Evolutionary conservation across 2,329 filamentous ascomycete species (phyloP), one percentile per base, ranked within the genome.

Genomic region (Fusarium drepaniforme): DNA sequence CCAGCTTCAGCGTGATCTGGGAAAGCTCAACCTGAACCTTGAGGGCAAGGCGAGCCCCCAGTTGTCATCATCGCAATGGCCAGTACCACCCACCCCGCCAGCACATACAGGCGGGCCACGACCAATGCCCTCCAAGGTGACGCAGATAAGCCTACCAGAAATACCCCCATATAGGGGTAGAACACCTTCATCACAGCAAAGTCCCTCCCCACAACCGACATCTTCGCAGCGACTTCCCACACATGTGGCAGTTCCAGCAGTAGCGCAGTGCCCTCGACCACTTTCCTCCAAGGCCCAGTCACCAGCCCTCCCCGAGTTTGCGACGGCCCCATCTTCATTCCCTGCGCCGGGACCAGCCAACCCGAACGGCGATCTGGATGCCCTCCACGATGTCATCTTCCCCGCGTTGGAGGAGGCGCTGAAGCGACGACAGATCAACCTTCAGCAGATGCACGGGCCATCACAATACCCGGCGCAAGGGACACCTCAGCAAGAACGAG

Each of bases 331-430:
- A 5, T 84, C 87, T 13, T 84, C 88, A 3, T 91, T 91, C 77
- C 90, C 90, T 5, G 86, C 88, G 28, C 88, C 87, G 8, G 87
- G 90, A 1, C 89, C 91, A 1, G 80, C 87, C 3, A 90, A 90
- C 71, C 83, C 89, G 28, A 90, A 90, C 66, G 91, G 90, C 15
- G 93, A 97, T 68, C 89, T 97, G 25, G 97, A 97, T 64, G 95
- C 96, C 3, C 88, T 98, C 1, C 94, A 93, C 80, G 94, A 96
- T 76, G 96, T 99, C 61, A 94, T 99, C 42, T 92, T 98, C 73
- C 97, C 97, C 1, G 96, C 97, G 3, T 89, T 99, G 3, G 95
- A 98, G 83, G 94, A 97, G 76, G 95, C 97, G 9, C 90, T 98
- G 23, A 94, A 95, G 81, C 90, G 97, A 62, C 93, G 97, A 64